Evolutionary conservation across 2,329 filamentous ascomycete species (phyloP).

Genomic region (Diplodia sapinea): DNA sequence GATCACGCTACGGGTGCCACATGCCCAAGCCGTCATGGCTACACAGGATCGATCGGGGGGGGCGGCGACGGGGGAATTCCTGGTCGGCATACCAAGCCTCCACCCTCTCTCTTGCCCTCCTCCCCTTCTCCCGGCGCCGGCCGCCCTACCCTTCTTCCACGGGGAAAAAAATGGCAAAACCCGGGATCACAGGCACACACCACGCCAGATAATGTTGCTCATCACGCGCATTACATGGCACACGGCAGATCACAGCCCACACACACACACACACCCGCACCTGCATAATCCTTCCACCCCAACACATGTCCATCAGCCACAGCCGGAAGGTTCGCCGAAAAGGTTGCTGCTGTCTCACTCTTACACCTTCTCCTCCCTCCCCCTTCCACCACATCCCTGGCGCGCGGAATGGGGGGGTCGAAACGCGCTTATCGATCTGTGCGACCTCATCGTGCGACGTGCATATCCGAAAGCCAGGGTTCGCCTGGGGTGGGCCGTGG

Average conservation of each 20-base stretch:
- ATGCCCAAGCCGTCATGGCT: slow-evolving; percentile 8
- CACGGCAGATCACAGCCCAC: background rate
- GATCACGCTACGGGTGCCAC: background rate
- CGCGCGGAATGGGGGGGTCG: background rate
- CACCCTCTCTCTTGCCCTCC: background rate
- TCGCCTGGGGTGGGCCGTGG: background rate
- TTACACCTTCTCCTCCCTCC: background rate
- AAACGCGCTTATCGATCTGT: slow-evolving; percentile 19
- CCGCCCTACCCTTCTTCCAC: no score
- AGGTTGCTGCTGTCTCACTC: background rate
- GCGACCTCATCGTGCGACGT: slow-evolving; percentile 2
- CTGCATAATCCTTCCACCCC: background rate
- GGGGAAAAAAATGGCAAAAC: background rate
- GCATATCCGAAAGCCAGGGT: slow-evolving; percentile 15
- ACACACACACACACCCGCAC: background rate
- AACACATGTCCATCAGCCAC: slow-evolving; percentile 10
- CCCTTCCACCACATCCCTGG: slow-evolving; percentile 20
- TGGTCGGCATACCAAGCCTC: background rate
- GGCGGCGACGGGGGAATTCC: background rate
- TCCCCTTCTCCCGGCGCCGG: background rate
- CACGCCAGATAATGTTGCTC: background rate
- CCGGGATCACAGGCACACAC: slow-evolving; percentile 18
- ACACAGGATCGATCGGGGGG: slow-evolving; percentile 9
- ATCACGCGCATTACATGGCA: slow-evolving; percentile 12
- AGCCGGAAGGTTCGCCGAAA: background rate